Percentiles rank a stretch among this genome's conserved stretches.
These are phyloP conservation scores for Hamamelis virginiana DNA, from an alignment of 164 flowering plant genomes.

Conservation along the genomic window DNA sequence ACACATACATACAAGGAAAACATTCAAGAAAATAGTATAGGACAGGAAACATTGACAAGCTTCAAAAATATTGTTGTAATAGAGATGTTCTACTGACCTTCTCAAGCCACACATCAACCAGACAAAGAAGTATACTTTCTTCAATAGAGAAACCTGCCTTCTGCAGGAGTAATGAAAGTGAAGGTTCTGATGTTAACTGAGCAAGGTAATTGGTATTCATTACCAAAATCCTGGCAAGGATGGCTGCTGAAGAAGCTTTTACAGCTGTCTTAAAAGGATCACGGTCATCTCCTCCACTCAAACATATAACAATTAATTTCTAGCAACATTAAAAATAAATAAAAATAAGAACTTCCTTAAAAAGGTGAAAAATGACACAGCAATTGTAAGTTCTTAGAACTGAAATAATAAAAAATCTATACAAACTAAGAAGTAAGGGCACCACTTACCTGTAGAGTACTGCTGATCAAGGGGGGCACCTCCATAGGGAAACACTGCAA, in stretches of 20 bases:
- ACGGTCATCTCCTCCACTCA: slow-evolving; percentile 82
- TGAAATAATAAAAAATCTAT: neutral
- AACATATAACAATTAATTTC: slow-evolving; percentile 74
- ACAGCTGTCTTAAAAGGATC: slow-evolving; percentile 82
- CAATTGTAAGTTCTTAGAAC: neutral
- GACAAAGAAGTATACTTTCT: slow-evolving; percentile 78
- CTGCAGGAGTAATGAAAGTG: slow-evolving; percentile 59
- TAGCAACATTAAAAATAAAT: slow-evolving; percentile 23
- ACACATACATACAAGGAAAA: too few species aligned
- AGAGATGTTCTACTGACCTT: slow-evolving; percentile 53
- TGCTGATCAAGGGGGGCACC: slow-evolving; percentile 74
- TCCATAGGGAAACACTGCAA: slow-evolving; percentile 81
- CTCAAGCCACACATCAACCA: slow-evolving; percentile 92
- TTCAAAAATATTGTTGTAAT: neutral
- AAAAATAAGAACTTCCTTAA: neutral
- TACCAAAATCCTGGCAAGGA: slow-evolving; percentile 85
- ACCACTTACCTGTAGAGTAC: slow-evolving; percentile 66
- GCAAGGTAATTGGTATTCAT: slow-evolving; percentile 82
- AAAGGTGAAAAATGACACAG: neutral
- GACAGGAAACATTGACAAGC: neutral
- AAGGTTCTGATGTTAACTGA: slow-evolving; percentile 73
- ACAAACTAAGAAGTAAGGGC: slow-evolving; percentile 5
- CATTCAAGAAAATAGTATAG: neutral
- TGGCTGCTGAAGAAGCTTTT: slow-evolving; percentile 76
- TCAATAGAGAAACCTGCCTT: slow-evolving; percentile 57